Evolutionary conservation across 1,284 basidiomycete species (phyloP), one percentile per base, ranked within the genome.

Genomic region (Schizophyllum commune): DNA sequence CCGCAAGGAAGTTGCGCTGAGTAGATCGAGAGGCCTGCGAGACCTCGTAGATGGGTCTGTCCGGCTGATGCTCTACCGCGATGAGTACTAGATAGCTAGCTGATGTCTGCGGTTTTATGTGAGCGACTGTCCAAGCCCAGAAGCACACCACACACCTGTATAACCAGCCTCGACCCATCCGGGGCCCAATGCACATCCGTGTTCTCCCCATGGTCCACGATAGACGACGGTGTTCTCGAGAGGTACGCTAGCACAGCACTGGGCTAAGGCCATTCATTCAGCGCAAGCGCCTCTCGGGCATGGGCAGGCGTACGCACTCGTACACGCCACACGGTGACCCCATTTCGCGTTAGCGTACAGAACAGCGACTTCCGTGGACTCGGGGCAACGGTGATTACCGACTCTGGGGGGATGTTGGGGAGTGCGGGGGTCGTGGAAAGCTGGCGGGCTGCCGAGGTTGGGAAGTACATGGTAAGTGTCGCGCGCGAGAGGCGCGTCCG

Each of bases 161-260:
- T 82, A 58, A 94, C 83, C 56, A 96, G 83, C 64, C 85, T 80
- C 65, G 81, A 80, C 22, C 89, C 86, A 71, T 94, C 91, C 58
- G 85, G 84, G 11, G 92, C 83, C 93, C 94, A 96, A 67, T 85
- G 82, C 19, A 84, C 84, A 56, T 81, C 76, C 19, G 79, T 65
- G 68, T 94, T 96, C 66, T 85, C 82, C 19, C 94, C 94, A 71
- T 94, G 93, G 62, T 92, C 85, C 55, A 81, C 72, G 32, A 95
- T 73, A n/a, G 91, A 94, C 1, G 83, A 81, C 7, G 82, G 74
- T n/a, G 90, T 90, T 57, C 94, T 84, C 33, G 85, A 80, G 20
- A 94, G 79, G 65, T 87, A 82, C 15, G 91, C 86, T 64, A 96
- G 76, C 11, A 91, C 79, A 21, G 89, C 86, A 32, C 89, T 85